Conservation (phyloP, 192 early-diverging fungal genomes). For the Entrophospora sp. region DNA sequence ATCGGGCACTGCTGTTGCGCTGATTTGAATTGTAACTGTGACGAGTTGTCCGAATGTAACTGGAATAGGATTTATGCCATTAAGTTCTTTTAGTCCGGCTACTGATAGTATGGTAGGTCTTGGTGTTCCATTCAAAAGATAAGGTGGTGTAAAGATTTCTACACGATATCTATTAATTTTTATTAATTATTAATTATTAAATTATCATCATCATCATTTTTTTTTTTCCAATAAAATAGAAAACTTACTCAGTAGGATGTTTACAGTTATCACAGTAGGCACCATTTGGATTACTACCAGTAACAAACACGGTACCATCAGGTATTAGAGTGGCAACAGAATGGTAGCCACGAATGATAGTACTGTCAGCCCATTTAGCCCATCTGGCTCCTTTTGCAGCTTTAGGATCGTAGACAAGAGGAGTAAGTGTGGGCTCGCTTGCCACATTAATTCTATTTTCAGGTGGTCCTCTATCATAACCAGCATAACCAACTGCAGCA, state of each 20-base stretch:
- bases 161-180: conserved; percentile 30
- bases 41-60: conserved; percentile 22
- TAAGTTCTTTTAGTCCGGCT: neutral
- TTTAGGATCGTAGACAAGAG: conserved; percentile 45
- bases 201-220: neutral
- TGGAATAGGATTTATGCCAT: conserved; percentile 6
- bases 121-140: conserved; percentile 34
- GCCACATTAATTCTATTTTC: conserved; percentile 20
- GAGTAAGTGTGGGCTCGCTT: conserved; percentile 32
- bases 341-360: conserved; percentile 52
- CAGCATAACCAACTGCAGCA: conserved; percentile 41
- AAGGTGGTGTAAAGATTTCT: conserved; percentile 49
- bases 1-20: conserved; percentile 7
- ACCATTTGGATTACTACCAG: conserved; percentile 34
- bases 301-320: conserved; percentile 33
- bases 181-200: neutral
- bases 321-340: conserved; percentile 40
- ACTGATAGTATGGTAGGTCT: conserved; percentile 22
- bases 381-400: conserved; percentile 22
- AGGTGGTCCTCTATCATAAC: conserved; percentile 26
- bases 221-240: neutral
- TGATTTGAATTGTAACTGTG: conserved; percentile 18
- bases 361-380: conserved; percentile 18
- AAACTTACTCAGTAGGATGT: conserved; percentile 38
- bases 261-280: conserved; percentile 18